Evolutionary conservation across 306 rosid species (phyloP).

Genomic region (Malus sieversii): DNA sequence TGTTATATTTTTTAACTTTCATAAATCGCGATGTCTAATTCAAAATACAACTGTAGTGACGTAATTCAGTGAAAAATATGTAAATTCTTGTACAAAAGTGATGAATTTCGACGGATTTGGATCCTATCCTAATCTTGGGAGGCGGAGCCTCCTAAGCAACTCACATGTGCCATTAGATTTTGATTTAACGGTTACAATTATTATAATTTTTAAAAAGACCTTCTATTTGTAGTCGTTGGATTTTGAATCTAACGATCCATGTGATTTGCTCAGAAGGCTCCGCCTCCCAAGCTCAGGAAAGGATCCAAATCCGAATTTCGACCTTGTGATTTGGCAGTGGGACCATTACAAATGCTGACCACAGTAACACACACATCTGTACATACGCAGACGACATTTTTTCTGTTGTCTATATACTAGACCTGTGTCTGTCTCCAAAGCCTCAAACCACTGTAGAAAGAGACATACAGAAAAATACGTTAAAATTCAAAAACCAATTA

Average conservation of each 20-base stretch:
- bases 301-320: slow-evolving; percentile 6
- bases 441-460: slow-evolving; percentile 18
- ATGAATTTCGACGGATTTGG: slow-evolving; percentile 26
- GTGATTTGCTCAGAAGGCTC: no score
- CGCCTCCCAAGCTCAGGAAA: no score
- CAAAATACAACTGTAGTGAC: neutral
- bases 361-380: slow-evolving; percentile 28
- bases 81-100: neutral
- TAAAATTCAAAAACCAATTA: neutral
- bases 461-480: slow-evolving; percentile 5
- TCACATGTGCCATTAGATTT: no score
- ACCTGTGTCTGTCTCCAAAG: neutral
- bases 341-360: slow-evolving; percentile 36
- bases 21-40: no score
- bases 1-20: no score
- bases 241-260: no score
- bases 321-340: slow-evolving; percentile 32
- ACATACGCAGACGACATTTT: neutral
- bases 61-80: neutral
- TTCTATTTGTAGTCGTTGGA: no score
- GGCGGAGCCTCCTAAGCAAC: no score
- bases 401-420: neutral
- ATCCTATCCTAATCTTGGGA: no score
- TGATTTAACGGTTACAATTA: no score
- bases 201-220: accelerated